These are phyloP conservation scores for Apiospora aurea DNA, from an alignment of 2,329 filamentous ascomycete species.

Conservation along the genomic window DNA sequence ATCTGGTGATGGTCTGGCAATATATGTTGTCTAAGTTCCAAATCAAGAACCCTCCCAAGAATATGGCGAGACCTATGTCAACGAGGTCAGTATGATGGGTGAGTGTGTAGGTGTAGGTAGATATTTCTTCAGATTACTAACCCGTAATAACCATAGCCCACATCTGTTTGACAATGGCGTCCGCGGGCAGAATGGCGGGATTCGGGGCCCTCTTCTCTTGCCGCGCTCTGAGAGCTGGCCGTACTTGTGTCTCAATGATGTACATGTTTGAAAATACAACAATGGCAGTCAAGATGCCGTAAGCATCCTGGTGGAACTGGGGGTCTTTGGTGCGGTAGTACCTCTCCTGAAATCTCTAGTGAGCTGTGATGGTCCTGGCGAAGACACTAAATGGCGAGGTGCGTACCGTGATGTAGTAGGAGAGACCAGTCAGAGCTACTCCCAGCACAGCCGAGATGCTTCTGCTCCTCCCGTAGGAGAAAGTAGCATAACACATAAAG, in stretches of 20 bases:
- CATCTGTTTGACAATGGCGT: constrained; percentile 64
- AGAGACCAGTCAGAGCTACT: constrained; percentile 59
- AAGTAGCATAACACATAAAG: constrained; percentile 69
- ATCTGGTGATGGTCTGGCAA: constrained; percentile 69
- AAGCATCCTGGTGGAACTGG: constrained; percentile 82
- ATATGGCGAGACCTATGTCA: constrained; percentile 67
- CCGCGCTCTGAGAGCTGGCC: constrained; percentile 54
- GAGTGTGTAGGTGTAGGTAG: background rate
- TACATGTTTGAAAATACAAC: constrained; percentile 78
- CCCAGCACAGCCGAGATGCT: constrained; percentile 61
- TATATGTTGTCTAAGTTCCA: constrained; percentile 84
- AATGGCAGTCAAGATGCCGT: constrained; percentile 73
- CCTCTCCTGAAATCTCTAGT: constrained; percentile 44
- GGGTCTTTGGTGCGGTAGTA: constrained; percentile 87
- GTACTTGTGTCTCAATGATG: constrained; percentile 66
- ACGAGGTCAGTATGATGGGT: background rate
- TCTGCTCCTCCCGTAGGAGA: constrained; percentile 69
- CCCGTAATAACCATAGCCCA: constrained; percentile 74
- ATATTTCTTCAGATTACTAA: constrained; percentile 34
- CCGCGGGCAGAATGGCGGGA: constrained; percentile 36
- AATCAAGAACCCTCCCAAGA: constrained; percentile 76
- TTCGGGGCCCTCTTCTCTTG: constrained; percentile 55
- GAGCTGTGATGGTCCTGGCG: background rate
- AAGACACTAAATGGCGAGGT: background rate
- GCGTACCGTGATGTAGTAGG: constrained; percentile 77